Conservation (phyloP, 176 grass and related monocot species). For the Rhynchospora breviuscula region DNA sequence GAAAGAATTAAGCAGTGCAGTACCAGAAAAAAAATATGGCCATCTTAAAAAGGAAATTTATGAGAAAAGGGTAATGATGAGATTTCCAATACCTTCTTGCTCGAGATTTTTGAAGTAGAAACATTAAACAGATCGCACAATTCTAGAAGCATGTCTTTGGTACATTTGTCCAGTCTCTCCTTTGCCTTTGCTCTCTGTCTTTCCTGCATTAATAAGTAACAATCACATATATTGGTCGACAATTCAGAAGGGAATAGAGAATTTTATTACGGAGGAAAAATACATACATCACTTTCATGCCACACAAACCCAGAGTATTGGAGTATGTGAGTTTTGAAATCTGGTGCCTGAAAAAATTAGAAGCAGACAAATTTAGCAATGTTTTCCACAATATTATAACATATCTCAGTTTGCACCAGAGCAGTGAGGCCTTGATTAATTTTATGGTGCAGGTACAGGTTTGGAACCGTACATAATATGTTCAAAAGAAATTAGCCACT, state of each 20-base stretch:
- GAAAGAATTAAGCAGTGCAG: not conserved
- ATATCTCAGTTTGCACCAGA: not conserved
- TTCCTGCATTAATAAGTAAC: constrained; percentile 55
- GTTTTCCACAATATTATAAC: not conserved
- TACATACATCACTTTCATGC: constrained; percentile 58
- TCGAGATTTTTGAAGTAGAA: constrained; percentile 58
- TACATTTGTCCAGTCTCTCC: constrained; percentile 96
- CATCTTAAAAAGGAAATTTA: not conserved
- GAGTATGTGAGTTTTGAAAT: constrained; percentile 54
- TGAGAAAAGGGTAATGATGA: not conserved
- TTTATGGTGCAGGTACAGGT: not conserved
- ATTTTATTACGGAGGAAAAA: not conserved
- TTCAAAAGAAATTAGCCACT: not conserved
- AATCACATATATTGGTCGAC: not conserved
- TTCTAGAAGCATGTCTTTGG: constrained; percentile 67
- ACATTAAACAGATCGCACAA: constrained; percentile 83
- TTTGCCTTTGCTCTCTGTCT: constrained; percentile 92
- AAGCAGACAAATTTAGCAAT: not conserved
- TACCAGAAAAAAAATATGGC: constrained; percentile 10
- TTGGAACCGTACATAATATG: not conserved
- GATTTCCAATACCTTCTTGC: constrained; percentile 59
- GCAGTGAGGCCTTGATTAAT: not conserved
- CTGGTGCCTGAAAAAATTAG: constrained; percentile 36
- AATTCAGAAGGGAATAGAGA: not conserved
- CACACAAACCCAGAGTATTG: constrained; percentile 60